A percentile compares a stretch with the other conserved stretches of the same genome.
Evolutionary conservation across 2,329 filamentous ascomycete genomes (phyloP).

Genomic region (Scytalidium sp.): DNA sequence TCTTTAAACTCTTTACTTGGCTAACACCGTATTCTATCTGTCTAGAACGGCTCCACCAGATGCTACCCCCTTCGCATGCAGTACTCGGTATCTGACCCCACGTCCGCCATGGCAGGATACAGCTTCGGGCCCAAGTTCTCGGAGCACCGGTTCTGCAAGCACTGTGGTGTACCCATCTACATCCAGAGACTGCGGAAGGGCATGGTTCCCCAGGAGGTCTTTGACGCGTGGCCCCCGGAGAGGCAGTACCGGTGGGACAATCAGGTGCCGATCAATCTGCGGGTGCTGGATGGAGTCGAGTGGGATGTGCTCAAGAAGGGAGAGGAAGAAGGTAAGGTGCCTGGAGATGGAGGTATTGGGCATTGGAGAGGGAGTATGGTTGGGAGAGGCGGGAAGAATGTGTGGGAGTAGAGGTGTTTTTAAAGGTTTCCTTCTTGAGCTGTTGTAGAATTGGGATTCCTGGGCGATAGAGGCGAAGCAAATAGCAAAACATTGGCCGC

Average conservation of each 20-base stretch:
- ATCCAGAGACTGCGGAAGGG: neutral
- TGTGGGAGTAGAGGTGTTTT: neutral
- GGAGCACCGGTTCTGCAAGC: neutral
- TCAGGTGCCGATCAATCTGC: neutral
- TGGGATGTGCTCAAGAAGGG: neutral
- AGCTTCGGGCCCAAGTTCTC: neutral
- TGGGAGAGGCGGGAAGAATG: neutral
- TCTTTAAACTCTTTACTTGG: neutral
- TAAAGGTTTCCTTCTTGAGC: too few relatives aligned
- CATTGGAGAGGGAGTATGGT: neutral
- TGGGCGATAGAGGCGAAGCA: too few relatives aligned
- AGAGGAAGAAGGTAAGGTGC: neutral
- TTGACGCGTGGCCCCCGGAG: neutral
- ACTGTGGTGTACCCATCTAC: neutral
- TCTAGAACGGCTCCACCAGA: neutral
- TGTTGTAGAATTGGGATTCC: too few relatives aligned
- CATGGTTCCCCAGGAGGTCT: neutral
- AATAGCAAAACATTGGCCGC: too few relatives aligned
- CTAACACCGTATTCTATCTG: neutral
- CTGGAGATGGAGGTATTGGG: neutral
- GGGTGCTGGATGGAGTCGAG: neutral
- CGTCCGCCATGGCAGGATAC: neutral
- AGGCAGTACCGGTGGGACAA: neutral
- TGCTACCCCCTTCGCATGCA: neutral
- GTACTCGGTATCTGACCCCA: neutral